These are phyloP conservation scores for Kwoniella shivajii DNA, from an alignment of 1,284 basidiomycete genomes.

Conservation along the genomic window DNA sequence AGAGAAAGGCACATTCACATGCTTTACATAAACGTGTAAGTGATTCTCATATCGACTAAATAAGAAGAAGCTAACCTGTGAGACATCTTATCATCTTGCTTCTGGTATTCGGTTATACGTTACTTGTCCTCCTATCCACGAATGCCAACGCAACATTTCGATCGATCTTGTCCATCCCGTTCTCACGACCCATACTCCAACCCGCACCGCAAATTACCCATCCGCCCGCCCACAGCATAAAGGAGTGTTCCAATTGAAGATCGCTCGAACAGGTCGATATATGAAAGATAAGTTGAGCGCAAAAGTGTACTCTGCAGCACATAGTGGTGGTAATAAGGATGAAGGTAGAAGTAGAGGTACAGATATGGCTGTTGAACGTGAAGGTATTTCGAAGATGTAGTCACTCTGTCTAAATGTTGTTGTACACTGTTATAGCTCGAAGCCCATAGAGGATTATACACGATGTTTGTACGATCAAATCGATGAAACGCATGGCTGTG, in stretches of 20 bases:
- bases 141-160: too few relatives aligned
- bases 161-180: too few relatives aligned
- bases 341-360: conserved; percentile 34
- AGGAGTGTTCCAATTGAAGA: conserved; percentile 53
- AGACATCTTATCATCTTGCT: too few relatives aligned
- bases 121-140: too few relatives aligned
- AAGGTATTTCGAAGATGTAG: conserved; percentile 47
- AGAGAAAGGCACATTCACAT: conserved; percentile 37
- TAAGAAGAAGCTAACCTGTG: too few relatives aligned
- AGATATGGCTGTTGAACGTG: conserved; percentile 49
- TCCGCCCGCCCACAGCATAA: conserved; percentile 29
- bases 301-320: conserved; percentile 32
- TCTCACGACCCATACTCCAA: not conserved
- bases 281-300: conserved; percentile 51
- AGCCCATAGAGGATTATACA: too few relatives aligned
- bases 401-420: too few relatives aligned
- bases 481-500: too few relatives aligned
- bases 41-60: not conserved
- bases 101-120: too few relatives aligned
- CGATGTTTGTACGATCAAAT: too few relatives aligned
- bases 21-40: conserved; percentile 45
- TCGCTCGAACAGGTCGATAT: conserved; percentile 49
- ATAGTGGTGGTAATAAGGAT: conserved; percentile 11
- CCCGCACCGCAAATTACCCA: not conserved
- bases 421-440: too few relatives aligned